These are phyloP conservation scores for Solanum hybrid DNA, from an alignment of 305 asterid species.

Conservation along the genomic window DNA sequence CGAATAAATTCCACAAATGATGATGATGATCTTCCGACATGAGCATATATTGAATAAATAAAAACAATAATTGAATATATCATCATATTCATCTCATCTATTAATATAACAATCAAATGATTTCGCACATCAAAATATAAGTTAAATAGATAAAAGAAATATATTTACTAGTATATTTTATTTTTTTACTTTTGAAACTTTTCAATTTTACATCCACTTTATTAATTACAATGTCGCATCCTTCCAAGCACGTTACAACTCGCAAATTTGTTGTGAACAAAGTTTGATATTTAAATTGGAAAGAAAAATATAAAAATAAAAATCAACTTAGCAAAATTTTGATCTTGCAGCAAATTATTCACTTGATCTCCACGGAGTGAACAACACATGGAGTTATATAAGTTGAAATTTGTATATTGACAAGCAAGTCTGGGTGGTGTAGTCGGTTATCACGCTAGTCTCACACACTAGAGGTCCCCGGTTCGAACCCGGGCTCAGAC, in stretches of 20 bases:
- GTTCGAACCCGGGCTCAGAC: conserved; percentile 99
- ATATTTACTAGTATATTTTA: background rate
- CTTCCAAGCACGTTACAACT: background rate
- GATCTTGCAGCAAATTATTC: background rate
- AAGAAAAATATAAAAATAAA: background rate
- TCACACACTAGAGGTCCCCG: conserved; percentile 99
- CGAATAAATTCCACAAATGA: background rate
- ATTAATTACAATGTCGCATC: background rate
- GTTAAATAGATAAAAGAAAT: background rate
- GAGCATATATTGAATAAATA: background rate
- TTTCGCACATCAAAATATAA: background rate
- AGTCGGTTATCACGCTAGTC: conserved; percentile 99
- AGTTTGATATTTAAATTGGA: background rate
- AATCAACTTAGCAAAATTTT: background rate
- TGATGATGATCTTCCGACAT: background rate
- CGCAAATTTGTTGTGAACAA: background rate
- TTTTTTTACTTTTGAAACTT: background rate
- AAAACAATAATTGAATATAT: background rate
- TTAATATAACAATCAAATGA: background rate
- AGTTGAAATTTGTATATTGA: rapidly evolving
- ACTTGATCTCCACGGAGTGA: no score
- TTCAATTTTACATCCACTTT: background rate
- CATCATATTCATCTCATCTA: background rate
- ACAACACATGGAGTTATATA: rapidly evolving
- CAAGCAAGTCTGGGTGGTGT: conserved; percentile 86